Conservation (phyloP, 139 green algal species). For the Trebouxia sp. region DNA sequence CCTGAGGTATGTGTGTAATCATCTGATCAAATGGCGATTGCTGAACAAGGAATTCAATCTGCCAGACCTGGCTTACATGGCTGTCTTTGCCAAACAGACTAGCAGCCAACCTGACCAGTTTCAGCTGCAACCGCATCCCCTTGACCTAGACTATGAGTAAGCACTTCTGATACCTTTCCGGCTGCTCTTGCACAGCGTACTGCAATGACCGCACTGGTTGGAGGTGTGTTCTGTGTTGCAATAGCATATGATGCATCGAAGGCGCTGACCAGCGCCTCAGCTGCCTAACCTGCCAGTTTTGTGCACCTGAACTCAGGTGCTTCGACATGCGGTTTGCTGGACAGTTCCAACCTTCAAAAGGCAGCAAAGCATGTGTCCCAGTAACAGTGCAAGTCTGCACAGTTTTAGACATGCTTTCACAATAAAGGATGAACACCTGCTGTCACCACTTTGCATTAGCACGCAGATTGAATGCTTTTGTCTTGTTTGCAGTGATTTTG, state of each 20-base stretch:
- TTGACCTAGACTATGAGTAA: slow-evolving; percentile 62
- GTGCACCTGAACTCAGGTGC: no score
- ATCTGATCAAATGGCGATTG: slow-evolving; percentile 70
- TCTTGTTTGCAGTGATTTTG: slow-evolving; percentile 56
- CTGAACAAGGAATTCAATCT: slow-evolving; percentile 71
- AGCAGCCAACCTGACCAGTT: slow-evolving; percentile 29
- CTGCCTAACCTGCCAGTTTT: no score
- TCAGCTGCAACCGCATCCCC: slow-evolving; percentile 44
- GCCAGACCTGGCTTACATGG: slow-evolving; percentile 61
- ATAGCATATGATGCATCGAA: no score
- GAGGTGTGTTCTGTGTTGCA: no score
- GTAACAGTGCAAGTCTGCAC: no score
- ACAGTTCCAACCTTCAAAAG: no score
- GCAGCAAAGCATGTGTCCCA: no score
- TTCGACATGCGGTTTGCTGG: no score
- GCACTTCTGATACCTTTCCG: neutral
- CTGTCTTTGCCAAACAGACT: slow-evolving; percentile 71
- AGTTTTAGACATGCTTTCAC: no score
- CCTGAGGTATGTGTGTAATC: slow-evolving; percentile 7
- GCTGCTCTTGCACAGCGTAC: neutral
- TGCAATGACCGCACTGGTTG: neutral
- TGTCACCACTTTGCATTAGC: no score
- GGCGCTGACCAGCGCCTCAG: no score
- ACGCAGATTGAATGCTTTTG: neutral
- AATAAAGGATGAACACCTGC: no score